phyloP scores from a whole-genome alignment of 2,329 filamentous ascomycete genomes.

The Sclerotinia subarctica region DNA sequence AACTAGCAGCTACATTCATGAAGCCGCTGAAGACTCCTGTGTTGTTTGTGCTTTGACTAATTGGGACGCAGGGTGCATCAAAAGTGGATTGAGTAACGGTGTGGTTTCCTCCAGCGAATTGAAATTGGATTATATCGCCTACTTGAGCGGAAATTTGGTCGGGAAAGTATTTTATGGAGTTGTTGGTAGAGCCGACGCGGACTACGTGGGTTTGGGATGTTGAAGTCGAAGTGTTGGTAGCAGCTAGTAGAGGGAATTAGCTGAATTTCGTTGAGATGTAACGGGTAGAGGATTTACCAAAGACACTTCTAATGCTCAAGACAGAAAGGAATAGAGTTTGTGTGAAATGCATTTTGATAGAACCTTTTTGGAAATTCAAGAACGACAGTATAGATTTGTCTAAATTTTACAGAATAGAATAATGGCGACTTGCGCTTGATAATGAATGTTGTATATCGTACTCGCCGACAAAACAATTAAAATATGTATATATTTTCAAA shows the following conservation, averaged over 20 bases:
- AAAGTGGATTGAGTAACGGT: conserved; percentile 77
- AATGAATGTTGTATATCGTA: conserved; percentile 31
- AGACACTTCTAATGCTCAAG: conserved; percentile 34
- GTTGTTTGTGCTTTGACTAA: conserved; percentile 46
- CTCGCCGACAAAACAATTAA: conserved; percentile 36
- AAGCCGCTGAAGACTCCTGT: conserved; percentile 66
- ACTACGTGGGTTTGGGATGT: conserved; percentile 56
- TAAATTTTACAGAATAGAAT: conserved; percentile 19
- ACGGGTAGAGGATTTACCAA: conserved; percentile 31
- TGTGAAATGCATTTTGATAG: conserved; percentile 38
- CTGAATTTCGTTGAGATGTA: not conserved
- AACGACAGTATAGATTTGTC: conserved; percentile 28
- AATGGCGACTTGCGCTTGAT: conserved; percentile 34
- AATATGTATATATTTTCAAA: conserved; percentile 10
- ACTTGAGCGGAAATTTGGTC: conserved; percentile 60
- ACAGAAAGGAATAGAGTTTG: conserved; percentile 33
- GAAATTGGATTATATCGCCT: conserved; percentile 65
- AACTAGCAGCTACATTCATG: conserved; percentile 57
- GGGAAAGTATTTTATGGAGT: conserved; percentile 60
- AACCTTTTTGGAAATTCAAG: conserved; percentile 25
- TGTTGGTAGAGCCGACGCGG: conserved; percentile 52
- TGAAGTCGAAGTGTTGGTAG: conserved; percentile 36
- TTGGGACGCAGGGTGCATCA: conserved; percentile 64
- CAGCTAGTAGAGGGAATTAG: not conserved
- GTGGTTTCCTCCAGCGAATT: conserved; percentile 68